phyloP scores from a whole-genome alignment of 805 yeast genomes.

The Candida quercuum region DNA sequence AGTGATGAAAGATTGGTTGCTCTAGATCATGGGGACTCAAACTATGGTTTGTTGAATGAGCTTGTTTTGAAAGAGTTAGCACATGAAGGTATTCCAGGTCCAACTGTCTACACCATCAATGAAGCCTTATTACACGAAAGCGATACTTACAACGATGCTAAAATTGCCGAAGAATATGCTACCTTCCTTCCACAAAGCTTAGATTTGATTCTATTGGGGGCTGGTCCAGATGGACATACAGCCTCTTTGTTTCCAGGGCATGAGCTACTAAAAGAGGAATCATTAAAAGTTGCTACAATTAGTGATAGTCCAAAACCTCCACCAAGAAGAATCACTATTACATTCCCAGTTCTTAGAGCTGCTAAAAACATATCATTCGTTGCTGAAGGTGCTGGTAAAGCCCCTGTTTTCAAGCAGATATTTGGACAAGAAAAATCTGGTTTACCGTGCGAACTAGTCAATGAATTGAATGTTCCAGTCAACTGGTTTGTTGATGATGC shows the following conservation, averaged over 20 bases:
- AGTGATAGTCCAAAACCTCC: conserved; percentile 93
- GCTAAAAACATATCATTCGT: conserved; percentile 62
- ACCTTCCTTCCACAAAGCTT: conserved; percentile 44
- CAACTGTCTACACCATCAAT: conserved; percentile 63
- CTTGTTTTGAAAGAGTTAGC: conserved; percentile 35
- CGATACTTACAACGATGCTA: conserved; percentile 40
- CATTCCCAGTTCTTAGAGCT: conserved; percentile 63
- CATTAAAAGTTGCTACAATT: conserved; percentile 53
- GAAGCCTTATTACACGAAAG: conserved; percentile 54
- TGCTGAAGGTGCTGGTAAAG: conserved; percentile 86
- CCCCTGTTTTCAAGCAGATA: conserved; percentile 62
- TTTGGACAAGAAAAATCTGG: conserved; percentile 45
- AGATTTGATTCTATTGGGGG: conserved; percentile 76
- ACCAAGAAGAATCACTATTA: conserved; percentile 83
- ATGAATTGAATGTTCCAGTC: conserved; percentile 50
- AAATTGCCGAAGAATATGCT: conserved; percentile 61
- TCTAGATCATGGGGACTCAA: conserved; percentile 75
- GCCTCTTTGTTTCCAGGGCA: conserved; percentile 92
- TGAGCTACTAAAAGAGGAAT: conserved; percentile 49
- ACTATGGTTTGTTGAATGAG: conserved; percentile 72
- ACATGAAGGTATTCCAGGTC: conserved; percentile 34
- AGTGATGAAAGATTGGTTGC: conserved; percentile 91
- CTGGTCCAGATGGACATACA: conserved; percentile 96
- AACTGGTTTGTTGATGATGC: conserved; percentile 80
- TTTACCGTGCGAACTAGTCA: conserved; percentile 75